Evolutionary conservation across 2,329 filamentous ascomycete genomes (phyloP).

Genomic region (Didymellaceae sp.): DNA sequence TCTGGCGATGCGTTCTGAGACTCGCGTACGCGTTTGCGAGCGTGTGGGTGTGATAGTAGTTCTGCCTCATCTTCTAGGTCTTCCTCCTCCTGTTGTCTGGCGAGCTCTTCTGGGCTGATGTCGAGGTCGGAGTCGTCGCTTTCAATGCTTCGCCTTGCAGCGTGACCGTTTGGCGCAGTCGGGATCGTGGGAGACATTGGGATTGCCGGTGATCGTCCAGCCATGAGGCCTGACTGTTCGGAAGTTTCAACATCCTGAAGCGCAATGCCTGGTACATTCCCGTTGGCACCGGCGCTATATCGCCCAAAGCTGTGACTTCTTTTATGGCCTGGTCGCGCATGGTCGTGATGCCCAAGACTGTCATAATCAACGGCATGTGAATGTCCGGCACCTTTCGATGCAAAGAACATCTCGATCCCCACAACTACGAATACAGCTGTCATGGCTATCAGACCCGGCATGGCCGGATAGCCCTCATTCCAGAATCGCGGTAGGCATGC

Average conservation of each 20-base stretch:
- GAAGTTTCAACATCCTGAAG: constrained; percentile 42
- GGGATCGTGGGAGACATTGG: constrained; percentile 34
- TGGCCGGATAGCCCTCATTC: constrained; percentile 49
- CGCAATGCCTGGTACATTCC: constrained; percentile 38
- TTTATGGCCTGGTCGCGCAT: constrained; percentile 32
- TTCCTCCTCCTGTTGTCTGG: constrained; percentile 30
- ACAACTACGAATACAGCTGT: constrained; percentile 68
- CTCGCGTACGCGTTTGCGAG: constrained; percentile 26
- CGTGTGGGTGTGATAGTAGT: constrained; percentile 34
- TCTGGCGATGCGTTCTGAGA: constrained; percentile 22
- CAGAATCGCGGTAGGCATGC: constrained; percentile 50
- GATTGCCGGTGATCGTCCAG: constrained; percentile 42
- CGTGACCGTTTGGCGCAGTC: constrained; percentile 12
- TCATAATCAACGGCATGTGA: constrained; percentile 63
- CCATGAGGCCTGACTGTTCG: constrained; percentile 38
- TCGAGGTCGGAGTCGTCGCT: constrained; percentile 45
- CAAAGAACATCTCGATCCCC: constrained; percentile 86
- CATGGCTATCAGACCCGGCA: constrained; percentile 51
- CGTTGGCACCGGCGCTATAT: constrained; percentile 36
- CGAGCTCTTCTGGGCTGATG: constrained; percentile 45
- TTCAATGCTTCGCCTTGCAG: constrained; percentile 21
- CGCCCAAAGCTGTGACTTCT: constrained; percentile 43
- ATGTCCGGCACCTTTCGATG: constrained; percentile 69
- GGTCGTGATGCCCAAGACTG: constrained; percentile 41
- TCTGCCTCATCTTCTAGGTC: constrained; percentile 42